Evolutionary conservation across 1,139 yeast genomes (phyloP).

Genomic region (Pichia sp.): DNA sequence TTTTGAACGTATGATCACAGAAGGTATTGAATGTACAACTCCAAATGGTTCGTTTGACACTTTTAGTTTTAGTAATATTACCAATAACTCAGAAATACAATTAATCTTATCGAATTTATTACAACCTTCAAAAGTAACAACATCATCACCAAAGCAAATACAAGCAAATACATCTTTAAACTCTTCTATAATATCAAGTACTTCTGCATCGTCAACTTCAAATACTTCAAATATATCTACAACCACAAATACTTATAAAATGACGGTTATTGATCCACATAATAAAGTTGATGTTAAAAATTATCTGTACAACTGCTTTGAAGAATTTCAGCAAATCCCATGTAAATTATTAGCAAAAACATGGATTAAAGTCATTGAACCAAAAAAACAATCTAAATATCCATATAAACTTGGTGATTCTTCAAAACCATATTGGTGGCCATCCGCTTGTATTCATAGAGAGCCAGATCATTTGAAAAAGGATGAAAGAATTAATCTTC

Average conservation of each 20-base stretch:
- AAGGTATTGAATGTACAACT: constrained; percentile 10
- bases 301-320: constrained; percentile 27
- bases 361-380: constrained; percentile 64
- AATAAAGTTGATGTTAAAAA: constrained; percentile 22
- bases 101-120: constrained; percentile 5
- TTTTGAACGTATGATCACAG: constrained; percentile 11
- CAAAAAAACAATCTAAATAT: constrained; percentile 54
- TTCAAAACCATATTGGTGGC: constrained; percentile 71
- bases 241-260: constrained; percentile 8
- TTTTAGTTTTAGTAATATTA: constrained; percentile 3
- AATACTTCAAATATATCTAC: not conserved
- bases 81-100: constrained; percentile 12
- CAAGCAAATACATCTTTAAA: not conserved
- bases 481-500: constrained; percentile 44
- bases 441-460: constrained; percentile 47
- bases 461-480: constrained; percentile 74
- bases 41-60: constrained; percentile 10
- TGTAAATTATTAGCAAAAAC: constrained; percentile 61
- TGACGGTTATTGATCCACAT: constrained; percentile 18
- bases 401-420: constrained; percentile 53
- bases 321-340: constrained; percentile 44
- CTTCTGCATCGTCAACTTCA: constrained; percentile 4
- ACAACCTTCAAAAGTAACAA: constrained; percentile 1
- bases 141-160: constrained; percentile 8
- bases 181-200: not conserved